Evolutionary conservation across 495 filamentous ascomycete species (phyloP), one percentile per base, ranked within the genome.

Genomic region (Hypoxylon crocopeplum): DNA sequence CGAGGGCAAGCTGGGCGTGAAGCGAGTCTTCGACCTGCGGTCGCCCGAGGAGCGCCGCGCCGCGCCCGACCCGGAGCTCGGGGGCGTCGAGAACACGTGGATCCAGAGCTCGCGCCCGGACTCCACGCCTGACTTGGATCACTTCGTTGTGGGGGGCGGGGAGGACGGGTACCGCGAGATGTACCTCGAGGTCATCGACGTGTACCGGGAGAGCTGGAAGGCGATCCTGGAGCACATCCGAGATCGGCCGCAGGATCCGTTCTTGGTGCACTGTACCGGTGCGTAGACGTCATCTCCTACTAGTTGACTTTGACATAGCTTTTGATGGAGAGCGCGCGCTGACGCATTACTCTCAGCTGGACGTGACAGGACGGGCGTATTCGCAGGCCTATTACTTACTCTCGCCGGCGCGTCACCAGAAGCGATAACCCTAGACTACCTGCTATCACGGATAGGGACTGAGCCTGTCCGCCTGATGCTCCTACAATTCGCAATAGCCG

Each of bases 321-420:
- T n/a, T n/a, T n/a, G n/a, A n/a, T 27, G 24, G 24, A 4, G 32
- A 15, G 0, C 12, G 2, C 12, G 19, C 8, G 20, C 54, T 69
- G 11, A 65, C 49, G 17, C n/a, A 29, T 40, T 7, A n/a, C 1
- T 41, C 33, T 37, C 40, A 81, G 84, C 84, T 8, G 86, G 86
- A 5, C 83, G 86, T 55, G 85, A 88, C 55, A 77, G 86, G n/a
- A 87, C 86, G 0, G 86, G 86, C 2, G 81, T 87, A 0, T 64
- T 87, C 7, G 73, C 83, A 4, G 82, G 81, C 4, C 53, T 88
- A 1, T 66, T 89, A 5, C 64, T 86, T n/a, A 72, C 75, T 6
- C 69, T 89, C 0, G 79, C 82, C 7, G 80, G 78, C 7, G 73
- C 73, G 25, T 61, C 76, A 4, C 47, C 69, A 5, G 75, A 83